Evolutionary conservation across 129 eudicot species (phyloP).

Genomic region (carrot (Daucus carota)): DH1_v3.0 NC_030385.2:4430001-4430500

Average conservation of each 20-base stretch:
- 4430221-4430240: constrained; percentile 60
- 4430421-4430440: constrained; percentile 94
- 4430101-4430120: constrained; percentile 27
- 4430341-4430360: neutral
- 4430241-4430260: constrained; percentile 93
- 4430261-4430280: constrained; percentile 84
- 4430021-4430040: neutral
- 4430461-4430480: constrained; percentile 87
- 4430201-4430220: constrained; percentile 39
- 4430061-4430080: constrained; percentile 57
- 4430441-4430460: constrained; percentile 87
- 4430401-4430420: constrained; percentile 88
- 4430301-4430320: neutral
- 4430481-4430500: constrained; percentile 41
- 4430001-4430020: neutral
- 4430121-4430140: constrained; percentile 49
- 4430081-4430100: constrained; percentile 22
- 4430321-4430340: neutral
- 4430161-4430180: constrained; percentile 37
- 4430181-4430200: constrained; percentile 27
- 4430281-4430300: constrained; percentile 53
- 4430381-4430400: constrained; percentile 96
- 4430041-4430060: constrained; percentile 23
- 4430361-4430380: constrained; percentile 48
- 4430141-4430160: constrained; percentile 37